Conservation (phyloP, 2,329 filamentous ascomycete species). For the Fusarium burgessii region DNA sequence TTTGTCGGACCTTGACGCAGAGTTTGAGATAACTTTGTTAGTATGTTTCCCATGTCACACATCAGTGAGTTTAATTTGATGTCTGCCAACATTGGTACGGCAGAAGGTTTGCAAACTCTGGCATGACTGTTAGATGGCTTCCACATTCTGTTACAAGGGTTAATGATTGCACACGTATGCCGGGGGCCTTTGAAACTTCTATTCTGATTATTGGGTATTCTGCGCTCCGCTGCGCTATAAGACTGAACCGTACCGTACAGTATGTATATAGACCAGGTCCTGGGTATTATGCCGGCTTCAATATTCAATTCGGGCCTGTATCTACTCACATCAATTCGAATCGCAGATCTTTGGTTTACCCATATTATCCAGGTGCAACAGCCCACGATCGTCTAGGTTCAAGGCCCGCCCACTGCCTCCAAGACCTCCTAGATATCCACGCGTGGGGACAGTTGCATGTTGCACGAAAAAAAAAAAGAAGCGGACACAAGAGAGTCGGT, state of each 20-base stretch:
- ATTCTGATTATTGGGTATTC: conserved; percentile 10
- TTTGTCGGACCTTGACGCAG: neutral
- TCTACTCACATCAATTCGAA: conserved; percentile 20
- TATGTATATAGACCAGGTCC: conserved; percentile 32
- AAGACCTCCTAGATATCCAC: conserved; percentile 26
- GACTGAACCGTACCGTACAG: conserved; percentile 13
- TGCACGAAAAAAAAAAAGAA: conserved; percentile 36
- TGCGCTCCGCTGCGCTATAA: neutral
- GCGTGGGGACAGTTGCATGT: conserved; percentile 42
- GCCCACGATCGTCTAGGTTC: conserved; percentile 20
- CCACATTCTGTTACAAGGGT: conserved; percentile 15
- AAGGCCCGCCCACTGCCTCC: conserved; percentile 17
- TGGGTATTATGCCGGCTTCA: conserved; percentile 27
- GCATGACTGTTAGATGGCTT: conserved; percentile 16
- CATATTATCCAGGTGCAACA: conserved; percentile 18
- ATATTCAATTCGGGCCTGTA: conserved; percentile 6
- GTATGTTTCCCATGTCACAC: conserved; percentile 1
- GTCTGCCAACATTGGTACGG: neutral
- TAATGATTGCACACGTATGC: conserved; percentile 16
- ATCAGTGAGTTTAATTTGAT: conserved; percentile 18
- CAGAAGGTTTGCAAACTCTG: conserved; percentile 3
- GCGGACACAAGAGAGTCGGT: conserved; percentile 27
- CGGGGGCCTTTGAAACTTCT: conserved; percentile 21
- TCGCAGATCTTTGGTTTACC: conserved; percentile 34
- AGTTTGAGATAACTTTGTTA: neutral